Conservation (phyloP, 768 basidiomycete species). For the Leccinum aurantiacum region DNA sequence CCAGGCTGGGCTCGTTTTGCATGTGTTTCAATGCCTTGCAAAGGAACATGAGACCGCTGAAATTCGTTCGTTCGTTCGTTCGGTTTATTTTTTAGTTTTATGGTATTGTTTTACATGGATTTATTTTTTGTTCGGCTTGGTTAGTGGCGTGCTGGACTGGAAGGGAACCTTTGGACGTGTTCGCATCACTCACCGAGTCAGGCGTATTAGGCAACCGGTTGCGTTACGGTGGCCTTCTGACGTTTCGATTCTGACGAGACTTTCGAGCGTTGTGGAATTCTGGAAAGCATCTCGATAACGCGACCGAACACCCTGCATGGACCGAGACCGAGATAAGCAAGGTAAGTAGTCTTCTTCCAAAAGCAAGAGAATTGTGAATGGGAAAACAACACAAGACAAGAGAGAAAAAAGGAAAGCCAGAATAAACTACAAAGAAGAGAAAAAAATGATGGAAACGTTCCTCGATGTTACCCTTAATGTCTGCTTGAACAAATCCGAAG, state of each 20-base stretch:
- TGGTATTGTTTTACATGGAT: background rate
- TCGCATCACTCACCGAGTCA: conserved; percentile 51
- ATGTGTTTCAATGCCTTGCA: conserved; percentile 66
- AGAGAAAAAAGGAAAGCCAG: background rate
- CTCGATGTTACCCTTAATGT: conserved; percentile 65
- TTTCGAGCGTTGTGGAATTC: conserved; percentile 57
- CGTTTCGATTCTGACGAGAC: conserved; percentile 53
- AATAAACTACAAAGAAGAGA: background rate
- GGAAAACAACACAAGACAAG: conserved; percentile 1
- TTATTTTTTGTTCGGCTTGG: conserved; percentile 5
- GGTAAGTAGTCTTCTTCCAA: conserved; percentile 8
- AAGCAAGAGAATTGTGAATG: conserved; percentile 12
- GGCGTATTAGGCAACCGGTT: conserved; percentile 62
- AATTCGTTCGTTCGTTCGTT: background rate
- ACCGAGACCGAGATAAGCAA: conserved; percentile 9
- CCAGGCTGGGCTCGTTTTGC: conserved; percentile 51
- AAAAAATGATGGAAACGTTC: conserved; percentile 39
- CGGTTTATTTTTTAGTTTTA: background rate
- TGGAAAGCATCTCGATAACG: conserved; percentile 46
- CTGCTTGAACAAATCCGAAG: conserved; percentile 73
- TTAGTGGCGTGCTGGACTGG: background rate
- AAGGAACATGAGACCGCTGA: conserved; percentile 66
- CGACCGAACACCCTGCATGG: conserved; percentile 60
- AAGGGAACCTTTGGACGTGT: conserved; percentile 20
- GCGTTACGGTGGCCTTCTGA: conserved; percentile 45